Evolutionary conservation across 257 asterid species (phyloP).

Genomic region (Capsicum rhomboideum): DNA sequence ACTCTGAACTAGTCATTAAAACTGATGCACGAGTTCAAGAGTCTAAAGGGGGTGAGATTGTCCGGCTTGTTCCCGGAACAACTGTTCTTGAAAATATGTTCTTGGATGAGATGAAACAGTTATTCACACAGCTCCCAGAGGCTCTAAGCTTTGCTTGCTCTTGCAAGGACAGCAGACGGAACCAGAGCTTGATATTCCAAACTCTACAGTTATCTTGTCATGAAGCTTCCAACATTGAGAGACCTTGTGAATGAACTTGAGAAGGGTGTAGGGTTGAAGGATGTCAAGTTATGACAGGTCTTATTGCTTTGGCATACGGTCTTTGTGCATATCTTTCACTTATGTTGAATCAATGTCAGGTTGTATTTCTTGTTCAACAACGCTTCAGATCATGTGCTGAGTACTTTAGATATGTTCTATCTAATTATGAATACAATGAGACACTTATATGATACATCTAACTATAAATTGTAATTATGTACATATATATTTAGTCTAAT

Average conservation of each 20-base stretch:
- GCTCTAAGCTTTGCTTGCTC: constrained; percentile 75
- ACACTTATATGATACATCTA: too few relatives aligned
- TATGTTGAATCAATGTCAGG: neutral
- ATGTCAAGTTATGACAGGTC: constrained; percentile 31
- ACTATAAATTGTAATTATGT: too few relatives aligned
- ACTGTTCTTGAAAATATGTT: constrained; percentile 56
- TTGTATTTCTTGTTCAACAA: neutral
- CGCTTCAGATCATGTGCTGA: neutral
- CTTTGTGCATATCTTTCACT: neutral
- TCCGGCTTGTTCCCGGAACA: constrained; percentile 79
- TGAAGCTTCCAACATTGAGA: constrained; percentile 94
- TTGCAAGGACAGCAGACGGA: constrained; percentile 91
- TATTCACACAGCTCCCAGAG: constrained; percentile 74
- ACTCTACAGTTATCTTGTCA: constrained; percentile 82
- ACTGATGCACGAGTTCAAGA: constrained; percentile 84
- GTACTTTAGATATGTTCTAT: neutral
- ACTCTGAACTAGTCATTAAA: constrained; percentile 75
- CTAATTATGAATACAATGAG: rapidly evolving
- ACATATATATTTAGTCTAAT: too few relatives aligned
- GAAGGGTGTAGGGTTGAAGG: constrained; percentile 77
- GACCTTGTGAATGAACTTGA: constrained; percentile 86
- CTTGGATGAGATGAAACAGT: constrained; percentile 66
- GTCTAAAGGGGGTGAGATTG: constrained; percentile 90
- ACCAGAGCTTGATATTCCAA: constrained; percentile 91
- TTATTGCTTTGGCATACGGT: neutral